These are phyloP conservation scores for Chrysoporthe austroafricana DNA, from an alignment of 2,329 filamentous ascomycete genomes.

Conservation along the genomic window DNA sequence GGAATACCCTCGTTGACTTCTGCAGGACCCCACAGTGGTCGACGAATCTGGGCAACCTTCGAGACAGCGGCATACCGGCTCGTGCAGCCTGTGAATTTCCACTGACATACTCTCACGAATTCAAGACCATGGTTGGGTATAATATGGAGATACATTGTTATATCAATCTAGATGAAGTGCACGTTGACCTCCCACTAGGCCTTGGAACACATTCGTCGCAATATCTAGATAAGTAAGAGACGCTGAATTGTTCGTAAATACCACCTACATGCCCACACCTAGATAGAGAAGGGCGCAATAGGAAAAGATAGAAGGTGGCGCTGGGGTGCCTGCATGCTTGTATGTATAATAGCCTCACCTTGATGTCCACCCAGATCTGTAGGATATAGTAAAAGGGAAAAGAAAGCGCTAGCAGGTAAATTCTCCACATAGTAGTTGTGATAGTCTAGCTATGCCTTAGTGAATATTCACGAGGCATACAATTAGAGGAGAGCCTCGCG, in stretches of 20 bases:
- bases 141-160: background rate
- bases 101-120: too few species aligned
- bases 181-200: background rate
- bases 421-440: background rate
- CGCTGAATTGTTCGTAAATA: background rate
- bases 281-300: too few species aligned
- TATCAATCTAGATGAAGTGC: background rate
- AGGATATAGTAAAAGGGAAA: background rate
- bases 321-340: too few species aligned
- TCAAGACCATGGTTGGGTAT: background rate
- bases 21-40: too few species aligned
- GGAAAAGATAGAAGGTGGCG: too few species aligned
- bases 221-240: background rate
- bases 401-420: background rate
- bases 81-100: too few species aligned
- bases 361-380: background rate
- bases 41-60: too few species aligned
- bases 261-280: background rate
- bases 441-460: conserved; percentile 1
- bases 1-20: background rate
- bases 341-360: background rate
- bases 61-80: too few species aligned
- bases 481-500: conserved; percentile 40
- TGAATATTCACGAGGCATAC: too few species aligned
- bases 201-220: background rate